phyloP scores from a whole-genome alignment of 345 rosid genomes.

The Durio zibethinus region DNA sequence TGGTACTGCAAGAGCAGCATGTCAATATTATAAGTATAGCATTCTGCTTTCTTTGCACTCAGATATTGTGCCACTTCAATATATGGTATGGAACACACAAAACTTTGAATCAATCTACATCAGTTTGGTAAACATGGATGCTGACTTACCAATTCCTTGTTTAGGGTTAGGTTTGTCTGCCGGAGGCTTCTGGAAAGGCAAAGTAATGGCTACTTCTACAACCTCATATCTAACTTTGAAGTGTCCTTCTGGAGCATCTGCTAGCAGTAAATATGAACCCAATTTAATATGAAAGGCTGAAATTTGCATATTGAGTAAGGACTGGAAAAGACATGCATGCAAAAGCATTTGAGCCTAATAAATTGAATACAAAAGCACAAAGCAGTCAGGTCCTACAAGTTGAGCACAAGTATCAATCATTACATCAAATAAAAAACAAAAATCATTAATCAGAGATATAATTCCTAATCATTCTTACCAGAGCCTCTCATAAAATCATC shows the following conservation, averaged over 20 bases:
- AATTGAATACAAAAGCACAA: background rate
- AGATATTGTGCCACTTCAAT: background rate
- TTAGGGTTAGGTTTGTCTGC: conserved; percentile 92
- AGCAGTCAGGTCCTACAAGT: background rate
- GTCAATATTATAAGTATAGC: background rate
- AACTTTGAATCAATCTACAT: background rate
- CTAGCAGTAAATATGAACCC: conserved; percentile 7
- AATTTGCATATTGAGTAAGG: background rate
- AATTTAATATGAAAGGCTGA: background rate
- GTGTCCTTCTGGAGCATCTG: conserved; percentile 70
- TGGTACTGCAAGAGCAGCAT: background rate
- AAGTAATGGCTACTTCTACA: conserved; percentile 63
- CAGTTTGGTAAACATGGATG: conserved; percentile 14
- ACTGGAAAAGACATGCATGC: background rate
- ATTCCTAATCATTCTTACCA: conserved; percentile 35
- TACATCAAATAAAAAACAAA: background rate
- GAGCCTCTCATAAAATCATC: conserved; percentile 71
- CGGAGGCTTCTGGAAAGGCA: conserved; percentile 84
- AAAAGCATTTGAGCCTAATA: background rate
- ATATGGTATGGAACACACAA: background rate
- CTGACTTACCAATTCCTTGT: conserved; percentile 85
- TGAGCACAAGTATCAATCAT: background rate
- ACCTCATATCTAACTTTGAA: conserved; percentile 78
- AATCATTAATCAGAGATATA: background rate
- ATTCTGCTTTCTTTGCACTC: background rate